Percentiles rank a stretch among this genome's conserved stretches.
phyloP scores from a whole-genome alignment of 2,329 filamentous ascomycete genomes.

The Calonectria multiphialidica region DNA sequence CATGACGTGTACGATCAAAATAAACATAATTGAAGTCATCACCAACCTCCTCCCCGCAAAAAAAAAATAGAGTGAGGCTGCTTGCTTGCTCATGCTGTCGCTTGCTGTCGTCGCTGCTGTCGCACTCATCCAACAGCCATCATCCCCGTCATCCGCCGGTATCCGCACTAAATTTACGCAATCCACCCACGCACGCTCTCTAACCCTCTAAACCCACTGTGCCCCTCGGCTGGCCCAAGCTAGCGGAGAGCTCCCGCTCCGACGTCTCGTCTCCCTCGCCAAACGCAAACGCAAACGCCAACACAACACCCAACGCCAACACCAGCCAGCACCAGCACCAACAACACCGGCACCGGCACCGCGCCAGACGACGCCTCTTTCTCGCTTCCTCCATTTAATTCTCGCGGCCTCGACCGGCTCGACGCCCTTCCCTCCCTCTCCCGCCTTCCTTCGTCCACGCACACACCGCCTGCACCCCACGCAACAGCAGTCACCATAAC shows the following conservation, averaged over 20 bases:
- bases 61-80: neutral
- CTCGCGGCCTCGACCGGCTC: neutral
- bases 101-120: neutral
- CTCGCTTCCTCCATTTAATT: neutral
- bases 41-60: neutral
- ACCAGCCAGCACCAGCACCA: neutral
- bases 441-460: neutral
- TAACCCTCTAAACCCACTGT: neutral
- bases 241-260: constrained; percentile 6
- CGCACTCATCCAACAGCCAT: neutral
- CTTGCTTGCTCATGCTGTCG: neutral
- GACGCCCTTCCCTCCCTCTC: neutral
- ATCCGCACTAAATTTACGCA: constrained; percentile 2
- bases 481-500: constrained; percentile 5
- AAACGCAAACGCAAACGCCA: neutral
- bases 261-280: constrained; percentile 12
- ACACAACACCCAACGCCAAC: neutral
- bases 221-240: constrained; percentile 4
- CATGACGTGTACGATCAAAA: neutral
- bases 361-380: neutral
- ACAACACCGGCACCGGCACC: neutral
- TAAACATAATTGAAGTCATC: neutral
- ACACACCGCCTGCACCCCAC: neutral
- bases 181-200: neutral
- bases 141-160: constrained; percentile 16